These are phyloP conservation scores for Panaeolus cyanescens DNA, from an alignment of 768 basidiomycete genomes.

Conservation along the genomic window DNA sequence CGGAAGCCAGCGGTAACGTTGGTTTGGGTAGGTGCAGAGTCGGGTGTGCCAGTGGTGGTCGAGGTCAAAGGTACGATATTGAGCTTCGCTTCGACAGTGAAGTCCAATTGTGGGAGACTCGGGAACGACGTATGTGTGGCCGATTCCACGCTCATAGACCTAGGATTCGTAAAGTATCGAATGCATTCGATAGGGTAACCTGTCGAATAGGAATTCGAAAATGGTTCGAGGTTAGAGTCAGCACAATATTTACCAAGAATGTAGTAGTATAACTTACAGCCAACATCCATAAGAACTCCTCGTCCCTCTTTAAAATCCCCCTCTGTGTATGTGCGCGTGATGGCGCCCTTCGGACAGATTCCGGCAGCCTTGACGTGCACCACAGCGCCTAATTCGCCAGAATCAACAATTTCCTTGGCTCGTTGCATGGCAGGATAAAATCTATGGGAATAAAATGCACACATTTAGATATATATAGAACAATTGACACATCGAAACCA, in stretches of 20 bases:
- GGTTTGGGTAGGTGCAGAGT: conserved; percentile 17
- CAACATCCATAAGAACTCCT: conserved; percentile 62
- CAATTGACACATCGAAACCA: too few relatives aligned
- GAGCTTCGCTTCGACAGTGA: conserved; percentile 40
- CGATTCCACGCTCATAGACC: conserved; percentile 43
- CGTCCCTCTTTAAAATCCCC: conserved; percentile 55
- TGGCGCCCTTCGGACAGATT: conserved; percentile 31
- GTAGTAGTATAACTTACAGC: conserved; percentile 36
- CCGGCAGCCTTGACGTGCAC: conserved; percentile 43
- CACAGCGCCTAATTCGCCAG: conserved; percentile 55
- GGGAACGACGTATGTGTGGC: conserved; percentile 29
- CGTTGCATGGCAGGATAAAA: conserved; percentile 68
- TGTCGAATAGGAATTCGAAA: conserved; percentile 17
- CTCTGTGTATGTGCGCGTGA: conserved; percentile 43
- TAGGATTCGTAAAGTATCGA: conserved; percentile 46
- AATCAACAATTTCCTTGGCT: conserved; percentile 55
- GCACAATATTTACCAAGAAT: too few relatives aligned
- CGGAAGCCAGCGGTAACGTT: conserved; percentile 35
- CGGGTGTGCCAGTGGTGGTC: too few relatives aligned
- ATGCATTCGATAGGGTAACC: conserved; percentile 50
- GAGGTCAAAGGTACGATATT: too few relatives aligned
- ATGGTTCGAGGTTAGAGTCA: background rate
- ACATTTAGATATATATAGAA: too few relatives aligned
- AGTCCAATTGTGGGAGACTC: conserved; percentile 36
- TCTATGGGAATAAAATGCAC: too few relatives aligned